Base-by-base conservation (phyloP, 1,284 basidiomycete genomes). In the Phaffia rhodozyma region DNA sequence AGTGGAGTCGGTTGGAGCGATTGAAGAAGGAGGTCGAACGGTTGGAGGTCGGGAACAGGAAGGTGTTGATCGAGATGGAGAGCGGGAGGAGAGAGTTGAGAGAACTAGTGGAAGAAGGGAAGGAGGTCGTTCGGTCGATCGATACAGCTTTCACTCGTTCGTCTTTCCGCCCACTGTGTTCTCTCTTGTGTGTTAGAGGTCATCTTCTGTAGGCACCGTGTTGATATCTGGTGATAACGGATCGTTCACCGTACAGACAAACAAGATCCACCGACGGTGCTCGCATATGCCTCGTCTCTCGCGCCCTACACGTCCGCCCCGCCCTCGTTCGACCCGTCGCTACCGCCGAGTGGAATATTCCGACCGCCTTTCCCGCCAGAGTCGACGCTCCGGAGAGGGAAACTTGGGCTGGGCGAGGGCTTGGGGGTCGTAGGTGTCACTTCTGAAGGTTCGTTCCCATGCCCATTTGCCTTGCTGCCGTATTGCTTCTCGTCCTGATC, bases 361-460 rank as follows among this genome's bases (percentile, higher is more conserved):
- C 57, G 57, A 34, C 64, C 64, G 55, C 64, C 64, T 25, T 66
- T 66, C 55, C 64, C 64, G 21, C 23, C 64, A 16, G 64, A 66
- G 21, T 43, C 57, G 13, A 25, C 50, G 18, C 49, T 66, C 21
- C 64, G 64, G 11, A 25, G 55, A 13, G 64, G 64, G 11, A 29
- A 53, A n/a, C 64, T 66, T 18, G 58, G 58, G 50, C 9, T 32
- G 21, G 53, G 25, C 25, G 58, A 27, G 7, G 64, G 38, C 3
- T 38, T 60, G 21, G 63, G 53, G 18, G 47, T 48, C 48, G 63
- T 65, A 13, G 63, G 63, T n/a, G 58, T 34, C 9, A 34, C 32
- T 34, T 4, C 32, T 34, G 32, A 34, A 34, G 32, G 32, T 34
- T 34, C 32, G 32, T 34, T 34, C 32, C 32, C 32, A 34, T 34